Evolutionary conservation across 306 rosid species (phyloP).

Genomic region (Cyamopsis tetragonoloba): DNA sequence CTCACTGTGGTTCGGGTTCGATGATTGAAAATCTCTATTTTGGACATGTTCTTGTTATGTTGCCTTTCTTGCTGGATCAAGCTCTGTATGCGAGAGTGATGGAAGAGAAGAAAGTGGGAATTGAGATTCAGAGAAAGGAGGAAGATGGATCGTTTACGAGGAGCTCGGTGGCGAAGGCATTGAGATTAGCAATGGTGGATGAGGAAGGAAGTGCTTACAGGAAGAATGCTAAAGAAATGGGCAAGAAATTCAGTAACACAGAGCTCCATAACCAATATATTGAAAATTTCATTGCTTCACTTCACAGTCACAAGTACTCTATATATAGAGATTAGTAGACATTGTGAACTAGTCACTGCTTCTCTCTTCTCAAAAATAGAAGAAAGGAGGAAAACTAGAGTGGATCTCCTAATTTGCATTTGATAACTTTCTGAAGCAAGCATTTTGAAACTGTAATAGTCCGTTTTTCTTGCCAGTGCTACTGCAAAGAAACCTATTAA

Average conservation of each 20-base stretch:
- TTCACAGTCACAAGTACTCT: conserved; percentile 18
- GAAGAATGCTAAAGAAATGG: conserved; percentile 38
- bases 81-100: conserved; percentile 38
- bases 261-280: conserved; percentile 27
- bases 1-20: conserved; percentile 57
- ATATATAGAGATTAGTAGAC: background rate
- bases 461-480: no score
- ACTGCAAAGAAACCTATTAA: no score
- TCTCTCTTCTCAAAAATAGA: no score
- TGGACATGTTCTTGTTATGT: conserved; percentile 42
- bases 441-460: no score
- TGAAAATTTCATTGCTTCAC: conserved; percentile 29
- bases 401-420: no score
- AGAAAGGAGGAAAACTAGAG: no score
- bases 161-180: conserved; percentile 26
- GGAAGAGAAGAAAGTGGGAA: conserved; percentile 39
- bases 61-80: conserved; percentile 37
- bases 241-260: conserved; percentile 29
- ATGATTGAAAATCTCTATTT: conserved; percentile 40
- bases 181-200: conserved; percentile 37
- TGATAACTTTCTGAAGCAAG: no score
- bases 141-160: conserved; percentile 31
- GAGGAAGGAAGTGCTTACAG: conserved; percentile 30
- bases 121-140: conserved; percentile 35
- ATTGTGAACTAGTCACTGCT: background rate